Percentiles rank a stretch among this genome's conserved stretches.
Conservation (phyloP, 1,139 yeast genomes). For the Hyphopichia pseudoburtonii region DNA sequence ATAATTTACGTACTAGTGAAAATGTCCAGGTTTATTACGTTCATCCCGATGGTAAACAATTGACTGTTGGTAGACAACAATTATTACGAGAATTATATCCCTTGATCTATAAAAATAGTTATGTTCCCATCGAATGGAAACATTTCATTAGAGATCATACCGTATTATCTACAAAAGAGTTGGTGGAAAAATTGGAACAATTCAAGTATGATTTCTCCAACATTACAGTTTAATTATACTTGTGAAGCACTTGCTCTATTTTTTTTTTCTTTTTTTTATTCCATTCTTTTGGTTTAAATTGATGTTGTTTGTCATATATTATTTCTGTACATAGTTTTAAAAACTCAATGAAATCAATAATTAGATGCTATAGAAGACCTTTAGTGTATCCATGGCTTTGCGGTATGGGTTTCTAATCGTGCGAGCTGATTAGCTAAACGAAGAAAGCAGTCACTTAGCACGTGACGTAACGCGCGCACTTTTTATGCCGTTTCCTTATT, state of each 20-base stretch:
- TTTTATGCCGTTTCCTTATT: no score
- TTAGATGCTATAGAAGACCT: no score
- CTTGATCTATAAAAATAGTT: slow-evolving; percentile 48
- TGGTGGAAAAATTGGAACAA: slow-evolving; percentile 38
- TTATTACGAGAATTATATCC: slow-evolving; percentile 56
- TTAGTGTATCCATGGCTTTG: no score
- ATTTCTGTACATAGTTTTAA: no score
- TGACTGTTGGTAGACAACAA: slow-evolving; percentile 64
- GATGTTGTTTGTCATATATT: no score
- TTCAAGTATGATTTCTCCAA: slow-evolving; percentile 34
- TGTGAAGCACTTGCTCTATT: no score
- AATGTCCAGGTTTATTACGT: slow-evolving; percentile 53
- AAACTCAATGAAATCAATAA: no score
- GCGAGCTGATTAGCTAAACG: background rate
- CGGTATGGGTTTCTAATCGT: no score
- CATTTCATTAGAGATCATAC: slow-evolving; percentile 43
- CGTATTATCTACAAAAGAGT: slow-evolving; percentile 39
- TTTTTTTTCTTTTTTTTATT: no score
- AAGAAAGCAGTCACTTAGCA: slow-evolving; percentile 7
- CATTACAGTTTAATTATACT: slow-evolving; percentile 22
- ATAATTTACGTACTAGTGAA: slow-evolving; percentile 26
- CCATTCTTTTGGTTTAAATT: no score
- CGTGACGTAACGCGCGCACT: no score
- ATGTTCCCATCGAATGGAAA: slow-evolving; percentile 43
- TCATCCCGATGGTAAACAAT: slow-evolving; percentile 46